These are phyloP conservation scores for Chalciporus sp. DNA, from an alignment of 1,284 basidiomycete genomes.

Conservation along the genomic window DNA sequence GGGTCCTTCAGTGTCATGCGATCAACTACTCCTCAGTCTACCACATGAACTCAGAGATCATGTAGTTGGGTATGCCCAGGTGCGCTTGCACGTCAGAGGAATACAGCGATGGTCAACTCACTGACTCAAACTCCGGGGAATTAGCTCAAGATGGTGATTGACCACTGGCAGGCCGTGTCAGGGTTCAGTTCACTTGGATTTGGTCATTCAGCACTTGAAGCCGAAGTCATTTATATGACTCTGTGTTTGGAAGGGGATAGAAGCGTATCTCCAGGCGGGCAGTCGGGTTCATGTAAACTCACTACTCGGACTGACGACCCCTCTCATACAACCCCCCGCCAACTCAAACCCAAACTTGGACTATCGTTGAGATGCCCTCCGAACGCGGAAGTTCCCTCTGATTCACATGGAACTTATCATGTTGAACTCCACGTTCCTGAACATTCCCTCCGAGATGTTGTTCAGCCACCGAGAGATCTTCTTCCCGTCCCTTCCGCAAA, in stretches of 20 bases:
- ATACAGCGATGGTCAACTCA: neutral
- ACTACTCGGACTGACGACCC: slow-evolving; percentile 57
- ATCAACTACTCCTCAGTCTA: slow-evolving; percentile 68
- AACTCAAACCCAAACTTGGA: slow-evolving; percentile 57
- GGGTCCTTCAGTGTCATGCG: slow-evolving; percentile 85
- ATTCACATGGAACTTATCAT: slow-evolving; percentile 11
- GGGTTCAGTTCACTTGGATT: slow-evolving; percentile 84
- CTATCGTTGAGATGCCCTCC: slow-evolving; percentile 42
- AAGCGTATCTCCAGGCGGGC: neutral
- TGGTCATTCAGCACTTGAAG: slow-evolving; percentile 56
- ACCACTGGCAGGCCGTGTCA: slow-evolving; percentile 64
- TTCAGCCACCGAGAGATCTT: neutral
- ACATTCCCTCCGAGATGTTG: slow-evolving; percentile 10
- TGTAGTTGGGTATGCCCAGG: slow-evolving; percentile 87
- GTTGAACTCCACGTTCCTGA: slow-evolving; percentile 20
- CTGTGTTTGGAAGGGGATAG: slow-evolving; percentile 25
- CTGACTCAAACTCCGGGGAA: neutral
- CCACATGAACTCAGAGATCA: slow-evolving; percentile 75
- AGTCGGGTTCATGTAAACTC: slow-evolving; percentile 10
- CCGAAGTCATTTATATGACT: slow-evolving; percentile 35
- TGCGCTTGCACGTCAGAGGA: slow-evolving; percentile 31
- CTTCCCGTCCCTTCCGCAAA: slow-evolving; percentile 1
- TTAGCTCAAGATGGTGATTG: slow-evolving; percentile 92
- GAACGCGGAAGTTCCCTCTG: neutral
- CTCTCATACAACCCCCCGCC: slow-evolving; percentile 39